A percentile compares a stretch with the other conserved stretches of the same genome.
Conservation (phyloP, 441 rosid genomes). For the Populus hybrid region DNA sequence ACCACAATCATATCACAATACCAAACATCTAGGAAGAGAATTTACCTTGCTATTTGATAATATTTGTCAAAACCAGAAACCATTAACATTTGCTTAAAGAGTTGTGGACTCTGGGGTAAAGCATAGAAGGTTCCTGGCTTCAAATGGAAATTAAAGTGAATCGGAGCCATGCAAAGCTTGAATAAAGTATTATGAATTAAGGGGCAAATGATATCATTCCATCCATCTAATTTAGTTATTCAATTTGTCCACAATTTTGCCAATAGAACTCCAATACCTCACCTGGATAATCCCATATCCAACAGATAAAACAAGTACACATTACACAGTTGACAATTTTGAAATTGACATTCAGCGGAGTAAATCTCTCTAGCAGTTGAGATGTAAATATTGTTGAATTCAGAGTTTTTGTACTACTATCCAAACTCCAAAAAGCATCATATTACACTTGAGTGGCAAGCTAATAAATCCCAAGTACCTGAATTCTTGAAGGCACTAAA, state of each 20-base stretch:
- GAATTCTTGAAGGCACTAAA: conserved; percentile 95
- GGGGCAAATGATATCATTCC: neutral
- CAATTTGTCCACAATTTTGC: neutral
- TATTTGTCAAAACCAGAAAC: conserved; percentile 95
- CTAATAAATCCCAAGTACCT: conserved; percentile 49
- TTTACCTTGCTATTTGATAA: conserved; percentile 91
- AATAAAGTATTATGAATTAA: conserved; percentile 13
- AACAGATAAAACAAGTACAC: no score
- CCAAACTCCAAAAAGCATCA: neutral
- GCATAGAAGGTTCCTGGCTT: conserved; percentile 99
- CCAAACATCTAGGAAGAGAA: conserved; percentile 12
- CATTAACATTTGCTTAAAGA: conserved; percentile 96
- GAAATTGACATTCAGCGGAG: neutral
- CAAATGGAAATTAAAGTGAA: conserved; percentile 44
- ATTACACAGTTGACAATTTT: neutral
- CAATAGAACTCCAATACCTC: neutral
- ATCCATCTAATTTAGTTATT: neutral
- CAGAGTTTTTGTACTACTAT: neutral
- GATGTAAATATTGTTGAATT: neutral
- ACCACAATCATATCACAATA: conserved; percentile 6
- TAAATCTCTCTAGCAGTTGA: neutral
- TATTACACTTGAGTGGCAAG: neutral
- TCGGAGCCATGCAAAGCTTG: conserved; percentile 31
- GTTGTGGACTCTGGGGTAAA: conserved; percentile 96
- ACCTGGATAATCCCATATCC: neutral